Evolutionary conservation across 164 flowering plant genomes (phyloP).

Genomic region (Tinospora cordifolia): DNA sequence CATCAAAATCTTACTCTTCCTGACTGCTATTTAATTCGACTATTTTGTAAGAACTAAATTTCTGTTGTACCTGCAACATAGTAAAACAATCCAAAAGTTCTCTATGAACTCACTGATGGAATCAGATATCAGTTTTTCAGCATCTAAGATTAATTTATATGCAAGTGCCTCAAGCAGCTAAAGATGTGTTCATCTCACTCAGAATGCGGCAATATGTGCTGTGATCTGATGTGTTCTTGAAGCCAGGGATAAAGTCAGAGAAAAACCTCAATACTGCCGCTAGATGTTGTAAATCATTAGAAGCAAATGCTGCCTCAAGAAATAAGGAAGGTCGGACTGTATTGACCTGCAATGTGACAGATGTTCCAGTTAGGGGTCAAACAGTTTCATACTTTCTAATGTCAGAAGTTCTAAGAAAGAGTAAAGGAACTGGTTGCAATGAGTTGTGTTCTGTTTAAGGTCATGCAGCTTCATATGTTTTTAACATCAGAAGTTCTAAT

Average conservation of each 20-base stretch:
- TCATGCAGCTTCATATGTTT: neutral
- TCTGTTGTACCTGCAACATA: too few species aligned
- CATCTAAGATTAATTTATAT: too few species aligned
- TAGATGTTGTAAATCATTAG: conserved; percentile 67
- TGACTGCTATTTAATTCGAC: too few species aligned
- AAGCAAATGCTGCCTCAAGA: conserved; percentile 74
- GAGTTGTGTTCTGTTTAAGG: too few species aligned
- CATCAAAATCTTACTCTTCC: too few species aligned
- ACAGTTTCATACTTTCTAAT: neutral
- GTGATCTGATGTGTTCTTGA: conserved; percentile 60
- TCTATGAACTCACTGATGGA: too few species aligned
- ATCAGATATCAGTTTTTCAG: too few species aligned
- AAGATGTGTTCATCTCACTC: conserved; percentile 21
- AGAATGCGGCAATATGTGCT: conserved; percentile 42
- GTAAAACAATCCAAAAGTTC: too few species aligned
- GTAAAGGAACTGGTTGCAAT: neutral
- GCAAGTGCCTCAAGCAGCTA: conserved; percentile 12
- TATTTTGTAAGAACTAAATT: too few species aligned
- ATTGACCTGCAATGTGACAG: conserved; percentile 48
- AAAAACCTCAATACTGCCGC: conserved; percentile 86
- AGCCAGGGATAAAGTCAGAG: conserved; percentile 72
- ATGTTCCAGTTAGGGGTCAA: neutral
- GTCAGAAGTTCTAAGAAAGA: neutral
- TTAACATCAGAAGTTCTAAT: too few species aligned
- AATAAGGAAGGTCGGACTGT: conserved; percentile 73